Evolutionary conservation across 139 green algal genomes (phyloP), one percentile per base, ranked within the genome.

Genomic region (Closterium sp.): DNA sequence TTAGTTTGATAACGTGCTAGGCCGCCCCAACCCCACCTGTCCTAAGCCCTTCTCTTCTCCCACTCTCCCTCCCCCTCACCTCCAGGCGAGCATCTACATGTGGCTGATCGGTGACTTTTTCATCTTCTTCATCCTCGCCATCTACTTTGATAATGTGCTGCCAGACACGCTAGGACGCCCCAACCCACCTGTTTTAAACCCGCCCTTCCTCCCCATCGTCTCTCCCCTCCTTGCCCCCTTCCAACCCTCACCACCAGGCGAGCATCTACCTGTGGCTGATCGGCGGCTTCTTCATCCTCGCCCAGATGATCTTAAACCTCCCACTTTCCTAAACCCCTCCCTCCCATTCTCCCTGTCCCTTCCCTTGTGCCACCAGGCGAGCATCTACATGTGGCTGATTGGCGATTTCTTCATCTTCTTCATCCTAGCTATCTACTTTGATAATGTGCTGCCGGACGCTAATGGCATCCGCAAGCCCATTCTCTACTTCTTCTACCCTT

Each of bases 391-490:
- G 62, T 93, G 88, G 70, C 31, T 97, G 79, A 96, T 98, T 89
- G 97, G 98, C 86, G 93, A 94, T 2, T 90, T 98, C n/a, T 95
- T 98, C n/a, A 97, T 98, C 19, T 99, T 96, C 95, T 92, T 94
- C 85, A 88, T 97, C 29, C 96, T 99, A 19, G 96, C 96, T 17
- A 91, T 99, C 22, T 99, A 98, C 96, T 95, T 99, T 19, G 97
- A 98, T 95, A 98, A 98, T 92, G 95, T 99, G 22, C 86, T 99
- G 85, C 95, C 97, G 30, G 97, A 99, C 93, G 97, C 97, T 88
- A 95, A 93, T 31, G 94, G 94, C 86, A 86, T 93, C 13, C 70
- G 86, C 89, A 94, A 90, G 42, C 89, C 93, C 31, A 86, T 87
- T 0, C 42, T 89, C 86, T 95, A 89, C 88, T 94, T 93, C 70